Evolutionary conservation across 2,329 filamentous ascomycete genomes (phyloP).

Genomic region (Stagonosporopsis vannaccii): DNA sequence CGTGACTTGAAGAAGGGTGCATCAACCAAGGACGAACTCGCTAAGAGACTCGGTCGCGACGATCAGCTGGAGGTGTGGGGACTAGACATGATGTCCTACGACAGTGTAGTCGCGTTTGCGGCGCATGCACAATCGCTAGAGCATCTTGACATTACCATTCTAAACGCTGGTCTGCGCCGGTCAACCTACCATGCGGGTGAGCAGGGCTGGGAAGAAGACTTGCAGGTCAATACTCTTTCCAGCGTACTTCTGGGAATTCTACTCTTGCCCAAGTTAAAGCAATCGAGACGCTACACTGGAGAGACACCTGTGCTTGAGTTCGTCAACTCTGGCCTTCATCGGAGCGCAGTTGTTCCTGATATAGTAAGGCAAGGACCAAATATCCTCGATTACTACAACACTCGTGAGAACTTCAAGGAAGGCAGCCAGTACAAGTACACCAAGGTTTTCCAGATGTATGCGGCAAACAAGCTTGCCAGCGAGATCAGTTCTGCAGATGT

Average conservation of each 20-base stretch:
- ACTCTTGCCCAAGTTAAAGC: conserved; percentile 52
- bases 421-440: conserved; percentile 39
- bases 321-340: conserved; percentile 43
- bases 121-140: conserved; percentile 37
- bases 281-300: conserved; percentile 29
- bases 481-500: conserved; percentile 39
- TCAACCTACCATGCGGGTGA: conserved; percentile 30
- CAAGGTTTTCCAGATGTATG: conserved; percentile 49
- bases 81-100: conserved; percentile 47
- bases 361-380: conserved; percentile 30
- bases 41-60: conserved; percentile 31
- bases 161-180: conserved; percentile 51
- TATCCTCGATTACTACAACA: conserved; percentile 44
- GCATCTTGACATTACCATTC: conserved; percentile 47
- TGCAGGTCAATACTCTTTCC: conserved; percentile 67
- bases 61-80: conserved; percentile 48
- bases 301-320: conserved; percentile 43
- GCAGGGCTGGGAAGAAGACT: conserved; percentile 52
- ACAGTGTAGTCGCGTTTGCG: conserved; percentile 44
- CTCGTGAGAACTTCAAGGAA: conserved; percentile 34
- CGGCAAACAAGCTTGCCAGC: conserved; percentile 37
- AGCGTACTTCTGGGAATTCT: conserved; percentile 63
- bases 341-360: conserved; percentile 32
- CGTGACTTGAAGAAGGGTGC: conserved; percentile 48
- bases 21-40: conserved; percentile 40